These are phyloP conservation scores for Pythium chondricola DNA, from an alignment of 352 stramenopile species.

Conservation along the genomic window DNA sequence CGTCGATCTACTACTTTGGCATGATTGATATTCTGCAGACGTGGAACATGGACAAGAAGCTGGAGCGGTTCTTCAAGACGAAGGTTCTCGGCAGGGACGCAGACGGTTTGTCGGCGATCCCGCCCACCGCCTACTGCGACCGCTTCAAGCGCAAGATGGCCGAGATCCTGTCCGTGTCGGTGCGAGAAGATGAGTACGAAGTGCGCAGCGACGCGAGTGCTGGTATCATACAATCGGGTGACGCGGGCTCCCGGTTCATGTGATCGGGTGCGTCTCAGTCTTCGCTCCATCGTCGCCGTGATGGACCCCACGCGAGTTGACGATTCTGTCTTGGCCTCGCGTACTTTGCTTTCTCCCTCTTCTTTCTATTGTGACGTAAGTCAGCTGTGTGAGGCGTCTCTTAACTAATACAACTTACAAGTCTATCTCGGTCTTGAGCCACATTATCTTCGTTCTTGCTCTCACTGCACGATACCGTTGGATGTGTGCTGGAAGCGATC, in stretches of 20 bases:
- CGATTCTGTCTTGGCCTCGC: background rate
- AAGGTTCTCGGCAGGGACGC: conserved; percentile 75
- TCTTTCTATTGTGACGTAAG: background rate
- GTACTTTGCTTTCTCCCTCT: conserved; percentile 18
- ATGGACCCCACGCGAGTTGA: too few relatives aligned
- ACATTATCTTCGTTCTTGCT: too few relatives aligned
- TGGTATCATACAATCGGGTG: background rate
- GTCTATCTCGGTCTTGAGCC: too few relatives aligned
- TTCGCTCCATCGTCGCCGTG: too few relatives aligned
- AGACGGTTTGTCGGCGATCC: conserved; percentile 74
- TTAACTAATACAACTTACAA: too few relatives aligned
- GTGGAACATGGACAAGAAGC: conserved; percentile 89
- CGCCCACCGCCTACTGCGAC: conserved; percentile 79
- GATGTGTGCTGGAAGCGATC: conserved; percentile 63
- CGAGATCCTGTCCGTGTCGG: conserved; percentile 71
- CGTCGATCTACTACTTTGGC: conserved; percentile 85
- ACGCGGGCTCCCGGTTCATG: conserved; percentile 16
- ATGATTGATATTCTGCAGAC: conserved; percentile 86
- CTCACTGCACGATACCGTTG: conserved; percentile 56
- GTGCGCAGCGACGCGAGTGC: conserved; percentile 22
- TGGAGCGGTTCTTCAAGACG: conserved; percentile 85
- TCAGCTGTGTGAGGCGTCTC: too few relatives aligned
- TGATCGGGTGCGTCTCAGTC: too few relatives aligned
- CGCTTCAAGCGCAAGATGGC: conserved; percentile 87
- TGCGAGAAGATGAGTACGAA: conserved; percentile 57